Evolutionary conservation across 352 stramenopile genomes (phyloP).

Genomic region (Plasmopara viticola): DNA sequence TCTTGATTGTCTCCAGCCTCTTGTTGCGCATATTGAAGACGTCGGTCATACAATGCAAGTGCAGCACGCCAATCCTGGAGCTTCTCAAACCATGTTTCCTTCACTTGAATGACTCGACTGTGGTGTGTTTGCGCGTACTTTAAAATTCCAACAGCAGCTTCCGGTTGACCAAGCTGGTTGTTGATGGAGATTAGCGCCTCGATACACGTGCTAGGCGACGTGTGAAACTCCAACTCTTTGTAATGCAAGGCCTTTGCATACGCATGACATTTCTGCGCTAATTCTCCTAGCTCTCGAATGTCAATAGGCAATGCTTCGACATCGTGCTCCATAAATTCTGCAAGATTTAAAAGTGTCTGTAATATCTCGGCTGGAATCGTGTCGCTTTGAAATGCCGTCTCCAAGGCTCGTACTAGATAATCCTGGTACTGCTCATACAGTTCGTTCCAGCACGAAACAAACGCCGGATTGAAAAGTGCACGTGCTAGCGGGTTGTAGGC

Average conservation of each 20-base stretch:
- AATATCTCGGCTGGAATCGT: conserved; percentile 94
- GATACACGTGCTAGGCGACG: conserved; percentile 90
- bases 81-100: conserved; percentile 97
- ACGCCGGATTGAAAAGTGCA: conserved; percentile 97
- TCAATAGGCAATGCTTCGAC: conserved; percentile 94
- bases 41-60: conserved; percentile 88
- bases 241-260: conserved; percentile 96
- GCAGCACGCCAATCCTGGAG: conserved; percentile 96
- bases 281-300: conserved; percentile 91
- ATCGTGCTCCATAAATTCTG: conserved; percentile 99
- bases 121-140: conserved; percentile 89
- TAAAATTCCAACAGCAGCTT: conserved; percentile 96
- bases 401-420: conserved; percentile 89
- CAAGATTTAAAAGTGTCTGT: conserved; percentile 94
- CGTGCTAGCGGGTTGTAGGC: conserved; percentile 95
- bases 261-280: conserved; percentile 94
- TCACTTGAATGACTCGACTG: conserved; percentile 78
- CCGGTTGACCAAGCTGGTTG: conserved; percentile 94
- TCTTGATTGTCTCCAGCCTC: conserved; percentile 11
- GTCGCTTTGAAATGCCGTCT: conserved; percentile 91
- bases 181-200: conserved; percentile 98
- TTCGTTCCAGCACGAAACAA: conserved; percentile 98
- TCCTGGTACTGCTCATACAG: conserved; percentile 91
- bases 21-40: conserved; percentile 24
- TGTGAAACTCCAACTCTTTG: conserved; percentile 96